A percentile compares a stretch with the other conserved stretches of the same genome.
Conservation (phyloP, 306 rosid genomes). For the Cucumis cinereus region DNA sequence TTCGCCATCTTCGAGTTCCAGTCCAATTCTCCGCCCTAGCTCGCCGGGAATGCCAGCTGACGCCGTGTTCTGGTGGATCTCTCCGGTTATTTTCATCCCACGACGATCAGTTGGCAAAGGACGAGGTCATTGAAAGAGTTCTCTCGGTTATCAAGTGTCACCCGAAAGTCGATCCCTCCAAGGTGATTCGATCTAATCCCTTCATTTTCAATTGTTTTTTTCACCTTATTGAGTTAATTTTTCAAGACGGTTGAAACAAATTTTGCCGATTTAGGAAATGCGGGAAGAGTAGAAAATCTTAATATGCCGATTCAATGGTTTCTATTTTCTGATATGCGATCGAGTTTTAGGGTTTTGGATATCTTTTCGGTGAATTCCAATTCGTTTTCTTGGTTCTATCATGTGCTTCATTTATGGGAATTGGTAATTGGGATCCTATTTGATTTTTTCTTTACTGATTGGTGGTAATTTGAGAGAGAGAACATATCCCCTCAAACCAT, state of each 20-base stretch:
- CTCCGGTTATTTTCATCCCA: slow-evolving; percentile 65
- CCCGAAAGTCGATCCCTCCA: slow-evolving; percentile 90
- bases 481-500: neutral
- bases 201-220: neutral
- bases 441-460: neutral
- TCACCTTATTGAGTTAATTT: neutral
- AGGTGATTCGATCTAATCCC: slow-evolving; percentile 27
- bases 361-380: neutral
- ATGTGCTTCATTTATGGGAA: neutral
- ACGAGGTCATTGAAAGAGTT: slow-evolving; percentile 64
- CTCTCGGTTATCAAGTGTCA: slow-evolving; percentile 72
- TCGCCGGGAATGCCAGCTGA: neutral
- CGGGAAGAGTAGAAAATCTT: neutral
- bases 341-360: neutral
- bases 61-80: slow-evolving; percentile 8
- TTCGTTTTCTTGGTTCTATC: neutral
- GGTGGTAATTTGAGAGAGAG: neutral
- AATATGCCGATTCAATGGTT: neutral
- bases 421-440: neutral
- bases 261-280: neutral
- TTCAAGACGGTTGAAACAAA: neutral
- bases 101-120: slow-evolving; percentile 63
- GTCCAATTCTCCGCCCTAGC: slow-evolving; percentile 27
- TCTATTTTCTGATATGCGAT: neutral
- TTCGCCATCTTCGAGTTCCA: slow-evolving; percentile 72